Base-by-base conservation (phyloP, 1,139 yeast species). In the Geotrichum fermentans region DNA sequence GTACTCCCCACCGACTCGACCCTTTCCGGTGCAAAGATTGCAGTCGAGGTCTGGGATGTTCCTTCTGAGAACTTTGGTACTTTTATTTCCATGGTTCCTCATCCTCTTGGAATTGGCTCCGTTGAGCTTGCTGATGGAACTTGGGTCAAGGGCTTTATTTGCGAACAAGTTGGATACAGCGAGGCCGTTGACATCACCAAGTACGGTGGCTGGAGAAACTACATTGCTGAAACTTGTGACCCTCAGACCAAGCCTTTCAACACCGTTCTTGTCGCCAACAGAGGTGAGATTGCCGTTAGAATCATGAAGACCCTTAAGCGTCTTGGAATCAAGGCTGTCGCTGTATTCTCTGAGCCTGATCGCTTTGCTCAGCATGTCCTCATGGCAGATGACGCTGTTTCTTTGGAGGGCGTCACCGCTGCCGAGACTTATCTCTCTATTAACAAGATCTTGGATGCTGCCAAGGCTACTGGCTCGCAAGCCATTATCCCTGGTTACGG, bases 401-500 rank as follows among this genome's bases (percentile, higher is more conserved):
- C 94, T 40, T 72, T 92, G 57, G 75, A 83, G 55, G 97, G 97
- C 24, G 71, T 71, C 1, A 79, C 92, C 34, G 94, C 97, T 13
- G 89, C 95, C 14, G 94, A 90, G 64, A 88, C 97, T 1, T 92
- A 92, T 65, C 77, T 92, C 61, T 77, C 83, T 56, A 79, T 84
- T 55, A 94, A 89, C 47, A 89, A 90, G 70, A 84, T 92, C 52
- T 75, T 92, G 45, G 73, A 74, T 39, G 96, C 96, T 17, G 96
- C 96, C 40, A 86, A 85, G 64, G 74, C 76, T 43, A 75, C 95
- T 0, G 83, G 83, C 3, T 86, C 96, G 35, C 87, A 90, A 64
- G 97, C 97, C 24, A 88, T 92, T 55, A 84, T 90, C 54, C 98
- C 98, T 10, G 98, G 98, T 54, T 92, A 92, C 64, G 98, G 98